phyloP scores from a whole-genome alignment of 1,284 basidiomycete species.

The Pseudomicrostroma phylloplanum region DNA sequence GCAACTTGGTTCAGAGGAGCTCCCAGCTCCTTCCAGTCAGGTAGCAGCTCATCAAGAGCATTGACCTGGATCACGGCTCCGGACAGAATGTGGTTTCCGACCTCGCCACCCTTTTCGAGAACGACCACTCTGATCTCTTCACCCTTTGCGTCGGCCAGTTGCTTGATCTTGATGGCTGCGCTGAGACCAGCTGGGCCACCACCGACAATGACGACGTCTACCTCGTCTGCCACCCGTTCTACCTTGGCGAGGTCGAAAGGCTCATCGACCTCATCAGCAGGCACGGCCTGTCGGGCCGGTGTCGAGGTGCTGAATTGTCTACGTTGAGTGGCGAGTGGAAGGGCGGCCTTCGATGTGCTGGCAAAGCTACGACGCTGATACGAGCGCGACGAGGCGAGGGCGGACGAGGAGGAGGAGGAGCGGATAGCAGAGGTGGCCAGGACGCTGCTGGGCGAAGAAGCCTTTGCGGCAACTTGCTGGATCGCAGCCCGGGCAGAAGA shows the following conservation, averaged over 20 bases:
- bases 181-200: conserved; percentile 89
- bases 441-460: no score
- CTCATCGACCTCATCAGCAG: conserved; percentile 37
- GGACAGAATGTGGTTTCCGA: conserved; percentile 89
- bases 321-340: conserved; percentile 9
- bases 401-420: conserved; percentile 22
- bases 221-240: conserved; percentile 57
- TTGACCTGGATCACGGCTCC: conserved; percentile 91
- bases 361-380: background rate
- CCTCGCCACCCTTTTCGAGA: conserved; percentile 87
- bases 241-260: conserved; percentile 43
- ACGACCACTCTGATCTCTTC: conserved; percentile 84
- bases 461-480: no score
- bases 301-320: conserved; percentile 24
- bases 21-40: conserved; percentile 67
- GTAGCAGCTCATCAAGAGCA: conserved; percentile 84
- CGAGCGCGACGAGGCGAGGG: conserved; percentile 10
- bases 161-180: conserved; percentile 93
- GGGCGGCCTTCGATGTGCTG: background rate
- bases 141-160: conserved; percentile 72
- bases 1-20: conserved; percentile 71
- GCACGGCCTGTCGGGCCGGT: conserved; percentile 21
- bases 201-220: conserved; percentile 94
- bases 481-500: no score
- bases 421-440: conserved; percentile 5